These are phyloP conservation scores for Huntiella bhutanensis DNA, from an alignment of 2,329 filamentous ascomycete species.

Conservation along the genomic window DNA sequence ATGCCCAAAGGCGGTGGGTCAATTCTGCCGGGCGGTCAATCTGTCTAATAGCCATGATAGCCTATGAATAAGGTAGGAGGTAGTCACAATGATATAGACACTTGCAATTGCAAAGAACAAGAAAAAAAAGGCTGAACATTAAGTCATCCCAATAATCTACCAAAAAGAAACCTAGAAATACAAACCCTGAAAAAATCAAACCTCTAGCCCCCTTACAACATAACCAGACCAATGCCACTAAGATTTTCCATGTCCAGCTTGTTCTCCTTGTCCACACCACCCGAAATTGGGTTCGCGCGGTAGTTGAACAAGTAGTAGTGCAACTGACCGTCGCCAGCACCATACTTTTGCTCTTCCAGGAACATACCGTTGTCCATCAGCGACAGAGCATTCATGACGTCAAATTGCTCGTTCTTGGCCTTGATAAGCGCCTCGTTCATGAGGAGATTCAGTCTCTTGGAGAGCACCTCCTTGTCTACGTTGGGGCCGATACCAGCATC, in stretches of 20 bases:
- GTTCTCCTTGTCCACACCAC: constrained; percentile 68
- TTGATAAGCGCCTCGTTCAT: constrained; percentile 74
- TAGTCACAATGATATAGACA: not conserved
- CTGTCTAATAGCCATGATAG: too few species aligned
- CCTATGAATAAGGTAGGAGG: too few species aligned
- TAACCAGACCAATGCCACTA: constrained; percentile 79
- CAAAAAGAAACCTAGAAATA: constrained; percentile 1
- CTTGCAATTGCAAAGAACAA: not conserved
- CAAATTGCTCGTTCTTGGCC: constrained; percentile 68
- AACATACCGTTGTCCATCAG: constrained; percentile 89
- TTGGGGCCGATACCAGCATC: constrained; percentile 51
- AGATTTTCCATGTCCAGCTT: constrained; percentile 56
- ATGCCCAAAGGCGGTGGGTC: not conserved
- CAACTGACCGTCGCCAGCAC: constrained; percentile 79
- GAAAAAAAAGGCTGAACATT: not conserved
- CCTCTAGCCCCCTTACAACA: constrained; percentile 26
- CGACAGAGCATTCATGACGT: constrained; percentile 92
- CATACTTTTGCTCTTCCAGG: constrained; percentile 85
- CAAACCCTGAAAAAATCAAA: not conserved
- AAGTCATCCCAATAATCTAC: not conserved
- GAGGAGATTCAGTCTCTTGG: constrained; percentile 61
- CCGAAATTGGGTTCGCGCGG: constrained; percentile 63
- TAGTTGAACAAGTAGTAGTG: constrained; percentile 99
- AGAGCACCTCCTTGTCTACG: constrained; percentile 39
- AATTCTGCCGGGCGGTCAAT: constrained; percentile 13